Base-by-base conservation (phyloP, 2,329 filamentous ascomycete species). In the Penicillium oxalicum region DNA sequence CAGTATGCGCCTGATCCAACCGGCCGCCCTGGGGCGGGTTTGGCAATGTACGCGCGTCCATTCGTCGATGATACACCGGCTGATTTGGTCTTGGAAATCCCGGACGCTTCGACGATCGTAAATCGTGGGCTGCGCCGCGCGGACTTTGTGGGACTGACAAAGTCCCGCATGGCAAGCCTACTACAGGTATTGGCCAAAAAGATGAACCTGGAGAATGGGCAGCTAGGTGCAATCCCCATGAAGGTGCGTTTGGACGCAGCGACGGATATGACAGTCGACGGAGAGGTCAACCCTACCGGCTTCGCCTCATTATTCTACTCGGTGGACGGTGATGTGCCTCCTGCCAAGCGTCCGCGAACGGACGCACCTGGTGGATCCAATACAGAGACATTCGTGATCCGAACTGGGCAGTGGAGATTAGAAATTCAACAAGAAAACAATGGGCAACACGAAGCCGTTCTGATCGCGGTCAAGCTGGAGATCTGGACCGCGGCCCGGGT, bases 171-270 rank as follows among this genome's bases (percentile, higher is more conserved):
- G 13, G 78, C 82, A 0, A 84, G 83, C 47, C 73, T 96, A 5
- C 81, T 94, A 55, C 84, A 88, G 58, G 84, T 95, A 7, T 78
- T 95, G n/a, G 82, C 86, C 2, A 84, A 84, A 32, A 94, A 91
- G 66, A 79, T 93, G 57, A 86, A 84, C 53, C 67, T 90, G 5
- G 81, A 86, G 0, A 68, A 72, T 11, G 74, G 72, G 8, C 70
- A 75, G 24, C 81, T 86, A 79, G 9, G 77, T 79, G 5, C 74
- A 74, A 38, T 80, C 77, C 50, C 80, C 82, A 82, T 94, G 12
- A 81, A 81, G 50, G 77, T 87, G 9, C 68, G 76, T 2, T 70
- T 91, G 25, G 83, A 81, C 5, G 62, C 73, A 5, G 70, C 72
- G n/a, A 65, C 68, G 0, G 71, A 75, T 25, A 63, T 71, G 36